Conservation (phyloP, 805 yeast species). For the Saturnispora zaruensis region DNA sequence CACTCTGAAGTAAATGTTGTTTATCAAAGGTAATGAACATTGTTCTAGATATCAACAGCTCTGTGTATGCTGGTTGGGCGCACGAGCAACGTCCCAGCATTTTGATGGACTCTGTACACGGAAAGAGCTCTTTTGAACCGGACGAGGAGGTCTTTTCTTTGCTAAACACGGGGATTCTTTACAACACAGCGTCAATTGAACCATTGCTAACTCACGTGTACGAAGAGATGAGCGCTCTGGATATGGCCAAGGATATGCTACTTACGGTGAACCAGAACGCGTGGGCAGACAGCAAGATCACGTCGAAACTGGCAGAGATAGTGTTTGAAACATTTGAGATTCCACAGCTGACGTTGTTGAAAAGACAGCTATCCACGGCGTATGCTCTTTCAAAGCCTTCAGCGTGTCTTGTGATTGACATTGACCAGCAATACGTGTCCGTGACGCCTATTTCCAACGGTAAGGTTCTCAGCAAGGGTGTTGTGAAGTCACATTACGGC, state of each 20-base stretch:
- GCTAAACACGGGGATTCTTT: constrained; percentile 53
- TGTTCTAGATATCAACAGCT: constrained; percentile 3
- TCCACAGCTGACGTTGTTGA: constrained; percentile 68
- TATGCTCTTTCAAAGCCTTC: constrained; percentile 67
- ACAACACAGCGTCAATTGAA: constrained; percentile 65
- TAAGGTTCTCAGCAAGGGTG: constrained; percentile 54
- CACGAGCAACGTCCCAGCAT: constrained; percentile 3
- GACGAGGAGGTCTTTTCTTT: constrained; percentile 47
- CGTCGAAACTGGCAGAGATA: constrained; percentile 50
- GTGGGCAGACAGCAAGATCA: constrained; percentile 59
- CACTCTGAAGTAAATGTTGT: neutral
- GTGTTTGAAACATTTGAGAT: constrained; percentile 70
- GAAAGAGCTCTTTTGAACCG: neutral
- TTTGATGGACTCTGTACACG: constrained; percentile 10
- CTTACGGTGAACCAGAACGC: constrained; percentile 47
- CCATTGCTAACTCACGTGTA: constrained; percentile 63
- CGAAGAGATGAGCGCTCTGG: constrained; percentile 31
- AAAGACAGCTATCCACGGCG: constrained; percentile 68
- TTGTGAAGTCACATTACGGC: constrained; percentile 61
- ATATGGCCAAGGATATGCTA: constrained; percentile 45
- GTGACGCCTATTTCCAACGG: constrained; percentile 79
- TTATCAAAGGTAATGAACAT: constrained; percentile 4
- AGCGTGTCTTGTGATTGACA: constrained; percentile 70
- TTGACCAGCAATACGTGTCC: constrained; percentile 61
- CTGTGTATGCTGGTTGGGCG: constrained; percentile 6